A percentile compares a stretch with the other conserved stretches of the same genome.
These are phyloP conservation scores for Hypsizygus marmoreus DNA, from an alignment of 768 basidiomycete genomes.

Conservation along the genomic window DNA sequence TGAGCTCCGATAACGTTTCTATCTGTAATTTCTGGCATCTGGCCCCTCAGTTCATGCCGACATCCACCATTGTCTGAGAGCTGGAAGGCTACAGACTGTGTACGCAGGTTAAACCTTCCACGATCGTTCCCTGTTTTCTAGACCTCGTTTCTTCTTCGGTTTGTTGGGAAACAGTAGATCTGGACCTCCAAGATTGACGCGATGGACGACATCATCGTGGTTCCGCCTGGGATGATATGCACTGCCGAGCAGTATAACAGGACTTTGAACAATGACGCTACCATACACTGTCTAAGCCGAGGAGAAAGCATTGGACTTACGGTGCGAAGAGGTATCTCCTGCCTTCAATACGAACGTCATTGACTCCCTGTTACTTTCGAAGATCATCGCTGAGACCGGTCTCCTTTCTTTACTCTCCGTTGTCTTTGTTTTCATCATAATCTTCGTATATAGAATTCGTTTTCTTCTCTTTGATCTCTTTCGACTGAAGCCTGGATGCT, in stretches of 20 bases:
- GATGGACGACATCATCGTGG: neutral
- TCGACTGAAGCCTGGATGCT: no score
- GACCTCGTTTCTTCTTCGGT: neutral
- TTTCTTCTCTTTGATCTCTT: no score
- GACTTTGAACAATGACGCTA: conserved; percentile 11
- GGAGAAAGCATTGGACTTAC: conserved; percentile 38
- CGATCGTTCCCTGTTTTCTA: neutral
- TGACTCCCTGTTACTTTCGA: neutral
- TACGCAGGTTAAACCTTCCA: no score
- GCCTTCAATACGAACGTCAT: conserved; percentile 2
- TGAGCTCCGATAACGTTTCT: no score
- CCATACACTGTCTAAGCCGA: conserved; percentile 30
- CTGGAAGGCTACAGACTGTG: no score
- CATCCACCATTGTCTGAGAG: no score
- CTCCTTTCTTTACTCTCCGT: conserved; percentile 37
- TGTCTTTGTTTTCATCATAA: conserved; percentile 29
- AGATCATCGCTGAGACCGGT: conserved; percentile 38
- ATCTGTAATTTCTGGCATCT: no score
- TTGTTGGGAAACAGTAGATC: neutral
- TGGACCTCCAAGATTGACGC: neutral
- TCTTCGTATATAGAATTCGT: no score
- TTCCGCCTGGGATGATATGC: conserved; percentile 20
- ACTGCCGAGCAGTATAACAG: conserved; percentile 17
- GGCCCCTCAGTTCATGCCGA: no score
- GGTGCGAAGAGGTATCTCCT: conserved; percentile 32